Percentiles rank a stretch among this genome's conserved stretches.
phyloP scores from a whole-genome alignment of 306 rosid species.

The Herpetospermum pedunculosum region DNA sequence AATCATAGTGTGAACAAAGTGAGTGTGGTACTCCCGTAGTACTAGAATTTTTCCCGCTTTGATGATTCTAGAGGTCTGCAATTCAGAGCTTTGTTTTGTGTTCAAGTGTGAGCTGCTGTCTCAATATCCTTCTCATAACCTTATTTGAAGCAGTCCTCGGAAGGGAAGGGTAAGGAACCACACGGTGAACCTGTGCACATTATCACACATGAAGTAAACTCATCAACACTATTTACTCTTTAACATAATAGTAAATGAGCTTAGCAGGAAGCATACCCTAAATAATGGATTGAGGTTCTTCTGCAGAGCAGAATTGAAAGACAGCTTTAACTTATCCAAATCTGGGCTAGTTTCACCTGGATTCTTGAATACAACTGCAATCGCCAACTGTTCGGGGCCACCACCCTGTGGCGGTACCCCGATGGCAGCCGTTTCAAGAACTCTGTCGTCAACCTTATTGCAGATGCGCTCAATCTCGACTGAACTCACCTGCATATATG shows the following conservation, averaged over 20 bases:
- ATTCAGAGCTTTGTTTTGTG: constrained; percentile 47
- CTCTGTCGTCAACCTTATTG: constrained; percentile 42
- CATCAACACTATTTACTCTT: neutral
- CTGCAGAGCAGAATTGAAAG: constrained; percentile 81
- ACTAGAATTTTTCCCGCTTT: neutral
- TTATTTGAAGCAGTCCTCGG: constrained; percentile 93
- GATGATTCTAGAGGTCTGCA: neutral
- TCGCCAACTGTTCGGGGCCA: constrained; percentile 76
- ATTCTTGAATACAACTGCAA: constrained; percentile 61
- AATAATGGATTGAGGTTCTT: constrained; percentile 81
- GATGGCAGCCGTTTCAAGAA: constrained; percentile 88
- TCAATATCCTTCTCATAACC: constrained; percentile 87
- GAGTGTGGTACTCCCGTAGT: no score
- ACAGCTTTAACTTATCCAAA: constrained; percentile 31
- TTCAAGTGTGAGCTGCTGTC: constrained; percentile 39
- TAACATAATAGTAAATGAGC: neutral
- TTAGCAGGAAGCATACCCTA: constrained; percentile 39
- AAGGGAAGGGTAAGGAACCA: constrained; percentile 44
- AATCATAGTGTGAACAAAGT: no score
- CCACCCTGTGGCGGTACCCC: constrained; percentile 85
- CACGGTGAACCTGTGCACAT: constrained; percentile 57
- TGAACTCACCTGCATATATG: constrained; percentile 83
- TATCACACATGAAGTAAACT: neutral
- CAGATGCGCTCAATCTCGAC: constrained; percentile 93
- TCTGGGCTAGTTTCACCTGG: constrained; percentile 20